These are phyloP conservation scores for Aspergillus carbonarius DNA, from an alignment of 2,329 filamentous ascomycete species.

Conservation along the genomic window DNA sequence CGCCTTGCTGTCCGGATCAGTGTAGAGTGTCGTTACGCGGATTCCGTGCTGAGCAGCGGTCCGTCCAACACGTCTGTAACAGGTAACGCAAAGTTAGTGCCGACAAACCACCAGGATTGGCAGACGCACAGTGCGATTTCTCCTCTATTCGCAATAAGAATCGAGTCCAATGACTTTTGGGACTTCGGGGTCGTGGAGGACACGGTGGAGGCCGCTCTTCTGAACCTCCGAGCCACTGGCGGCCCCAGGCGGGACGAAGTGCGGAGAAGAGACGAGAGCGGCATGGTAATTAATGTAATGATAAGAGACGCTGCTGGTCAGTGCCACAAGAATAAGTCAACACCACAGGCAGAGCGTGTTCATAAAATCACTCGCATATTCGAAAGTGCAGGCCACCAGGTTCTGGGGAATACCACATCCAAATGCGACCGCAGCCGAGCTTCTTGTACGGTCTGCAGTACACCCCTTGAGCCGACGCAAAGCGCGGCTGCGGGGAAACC, in stretches of 20 bases:
- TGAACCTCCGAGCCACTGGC: conserved; percentile 28
- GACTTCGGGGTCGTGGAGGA: conserved; percentile 24
- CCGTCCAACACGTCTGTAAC: conserved; percentile 69
- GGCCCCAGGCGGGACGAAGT: conserved; percentile 37
- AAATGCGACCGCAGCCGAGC: background rate
- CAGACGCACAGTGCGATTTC: conserved; percentile 76
- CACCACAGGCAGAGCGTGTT: conserved; percentile 3
- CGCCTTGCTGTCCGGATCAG: conserved; percentile 79
- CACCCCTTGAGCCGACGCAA: conserved; percentile 35
- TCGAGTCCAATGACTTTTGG: conserved; percentile 61
- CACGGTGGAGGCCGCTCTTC: conserved; percentile 31
- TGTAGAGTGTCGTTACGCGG: conserved; percentile 90
- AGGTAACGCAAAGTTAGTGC: conserved; percentile 13
- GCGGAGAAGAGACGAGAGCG: conserved; percentile 42
- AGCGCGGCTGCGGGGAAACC: conserved; percentile 39
- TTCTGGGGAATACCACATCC: background rate
- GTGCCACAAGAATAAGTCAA: conserved; percentile 8
- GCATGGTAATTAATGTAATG: conserved; percentile 25
- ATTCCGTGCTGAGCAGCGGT: conserved; percentile 89
- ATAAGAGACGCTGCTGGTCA: background rate
- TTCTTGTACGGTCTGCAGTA: conserved; percentile 11
- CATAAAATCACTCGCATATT: conserved; percentile 13
- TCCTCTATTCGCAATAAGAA: conserved; percentile 93
- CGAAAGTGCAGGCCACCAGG: background rate
- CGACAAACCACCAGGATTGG: background rate